phyloP scores from a whole-genome alignment of 1,284 basidiomycete species.

The Cutaneotrichosporon sp. region DNA sequence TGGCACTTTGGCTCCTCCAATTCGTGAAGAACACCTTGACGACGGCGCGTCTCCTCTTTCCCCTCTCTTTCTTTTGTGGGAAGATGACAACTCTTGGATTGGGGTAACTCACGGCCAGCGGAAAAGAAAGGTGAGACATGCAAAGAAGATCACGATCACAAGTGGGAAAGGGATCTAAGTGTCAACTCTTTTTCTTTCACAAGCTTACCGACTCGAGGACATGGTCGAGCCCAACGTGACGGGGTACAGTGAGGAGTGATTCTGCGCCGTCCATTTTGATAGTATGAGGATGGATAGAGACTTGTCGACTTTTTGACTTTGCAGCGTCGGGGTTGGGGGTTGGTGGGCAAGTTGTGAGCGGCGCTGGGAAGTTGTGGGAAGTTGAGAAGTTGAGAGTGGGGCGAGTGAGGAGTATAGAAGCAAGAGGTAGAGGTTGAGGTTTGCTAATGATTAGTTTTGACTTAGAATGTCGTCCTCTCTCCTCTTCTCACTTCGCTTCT shows the following conservation, averaged over 20 bases:
- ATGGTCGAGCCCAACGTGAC: slow-evolving; percentile 13
- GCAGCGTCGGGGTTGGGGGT: too few relatives aligned
- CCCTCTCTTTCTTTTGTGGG: neutral
- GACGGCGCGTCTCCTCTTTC: neutral
- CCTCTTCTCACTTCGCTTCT: too few relatives aligned
- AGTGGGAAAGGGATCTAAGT: slow-evolving; percentile 15
- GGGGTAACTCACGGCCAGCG: slow-evolving; percentile 15
- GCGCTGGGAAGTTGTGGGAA: too few relatives aligned
- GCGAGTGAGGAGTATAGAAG: too few relatives aligned
- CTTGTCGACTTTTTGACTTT: too few relatives aligned
- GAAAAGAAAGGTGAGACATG: slow-evolving; percentile 11
- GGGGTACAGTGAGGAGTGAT: slow-evolving; percentile 5
- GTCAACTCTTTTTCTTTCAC: neutral
- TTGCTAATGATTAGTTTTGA: too few relatives aligned
- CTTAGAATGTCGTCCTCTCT: too few relatives aligned
- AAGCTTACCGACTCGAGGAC: slow-evolving; percentile 16
- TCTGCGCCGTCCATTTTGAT: slow-evolving; percentile 15
- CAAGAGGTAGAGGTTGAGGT: too few relatives aligned
- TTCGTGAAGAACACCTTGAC: neutral
- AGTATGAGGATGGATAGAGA: neutral
- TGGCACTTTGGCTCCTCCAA: too few relatives aligned
- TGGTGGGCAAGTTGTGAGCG: too few relatives aligned
- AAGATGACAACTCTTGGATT: neutral
- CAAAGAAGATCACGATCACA: slow-evolving; percentile 17
- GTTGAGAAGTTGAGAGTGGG: too few relatives aligned